A percentile compares a stretch with the other conserved stretches of the same genome.
Conservation (phyloP, 345 rosid species). For the Firmiana major region DNA sequence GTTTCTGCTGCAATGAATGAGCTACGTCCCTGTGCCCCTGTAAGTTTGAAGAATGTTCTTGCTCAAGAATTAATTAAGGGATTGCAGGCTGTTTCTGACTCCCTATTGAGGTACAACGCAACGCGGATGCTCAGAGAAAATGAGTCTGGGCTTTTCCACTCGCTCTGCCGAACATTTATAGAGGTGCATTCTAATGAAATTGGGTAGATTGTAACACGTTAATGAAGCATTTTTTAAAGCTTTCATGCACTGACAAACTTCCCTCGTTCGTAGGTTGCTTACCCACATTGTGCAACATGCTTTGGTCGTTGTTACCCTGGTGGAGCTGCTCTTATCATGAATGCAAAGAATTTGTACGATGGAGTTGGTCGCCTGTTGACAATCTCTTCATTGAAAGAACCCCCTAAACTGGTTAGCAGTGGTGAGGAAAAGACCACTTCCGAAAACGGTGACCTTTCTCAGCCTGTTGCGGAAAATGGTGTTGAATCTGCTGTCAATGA, state of each 20-base stretch:
- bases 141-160: constrained; percentile 77
- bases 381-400: constrained; percentile 48
- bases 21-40: constrained; percentile 84
- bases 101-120: constrained; percentile 74
- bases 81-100: constrained; percentile 77
- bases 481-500: constrained; percentile 37
- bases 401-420: constrained; percentile 38
- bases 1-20: constrained; percentile 94
- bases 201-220: neutral
- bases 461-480: constrained; percentile 42
- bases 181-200: constrained; percentile 43
- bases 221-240: constrained; percentile 5
- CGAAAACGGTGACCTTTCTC: constrained; percentile 40
- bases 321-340: constrained; percentile 69
- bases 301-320: constrained; percentile 92
- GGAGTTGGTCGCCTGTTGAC: constrained; percentile 57
- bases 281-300: constrained; percentile 80
- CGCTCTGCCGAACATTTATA: constrained; percentile 83
- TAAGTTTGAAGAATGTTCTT: constrained; percentile 70
- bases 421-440: constrained; percentile 34
- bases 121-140: constrained; percentile 88
- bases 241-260: constrained; percentile 11
- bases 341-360: constrained; percentile 61
- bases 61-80: constrained; percentile 81
- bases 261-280: constrained; percentile 57